Percentiles rank a stretch among this genome's conserved stretches.
phyloP scores from a whole-genome alignment of 192 early-diverging fungal species.

The Backusella australiensis region DNA sequence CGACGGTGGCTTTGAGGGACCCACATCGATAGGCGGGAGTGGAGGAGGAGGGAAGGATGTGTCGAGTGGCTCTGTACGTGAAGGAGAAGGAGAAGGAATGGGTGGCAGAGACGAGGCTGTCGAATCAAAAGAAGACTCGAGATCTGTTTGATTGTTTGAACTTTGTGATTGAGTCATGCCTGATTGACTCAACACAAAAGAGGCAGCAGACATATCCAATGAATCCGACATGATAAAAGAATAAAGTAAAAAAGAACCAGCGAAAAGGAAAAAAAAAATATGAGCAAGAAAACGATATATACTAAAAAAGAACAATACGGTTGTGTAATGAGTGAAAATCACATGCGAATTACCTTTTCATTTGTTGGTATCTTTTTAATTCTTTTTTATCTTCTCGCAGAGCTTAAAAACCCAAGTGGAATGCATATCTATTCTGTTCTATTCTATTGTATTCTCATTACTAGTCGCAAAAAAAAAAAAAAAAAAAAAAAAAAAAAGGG shows the following conservation, averaged over 20 bases:
- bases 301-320: neutral
- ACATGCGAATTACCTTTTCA: neutral
- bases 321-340: neutral
- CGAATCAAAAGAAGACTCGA: neutral
- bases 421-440: neutral
- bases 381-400: too few relatives aligned
- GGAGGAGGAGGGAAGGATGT: neutral
- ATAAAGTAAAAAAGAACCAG: neutral
- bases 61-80: neutral
- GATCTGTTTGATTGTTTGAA: neutral
- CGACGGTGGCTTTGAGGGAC: neutral
- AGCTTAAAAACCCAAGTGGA: neutral
- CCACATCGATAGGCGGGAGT: neutral
- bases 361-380: neutral
- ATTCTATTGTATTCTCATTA: neutral
- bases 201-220: constrained; percentile 27
- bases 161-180: constrained; percentile 8
- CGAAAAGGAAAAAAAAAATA: neutral
- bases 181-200: constrained; percentile 8
- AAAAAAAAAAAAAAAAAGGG: too few relatives aligned
- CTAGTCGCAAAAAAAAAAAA: too few relatives aligned
- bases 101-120: neutral
- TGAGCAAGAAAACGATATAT: neutral
- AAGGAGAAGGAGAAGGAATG: neutral
- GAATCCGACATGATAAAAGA: constrained; percentile 1